Evolutionary conservation across 441 rosid species (phyloP).

Genomic region (Arabidopsis hybrid): DNA sequence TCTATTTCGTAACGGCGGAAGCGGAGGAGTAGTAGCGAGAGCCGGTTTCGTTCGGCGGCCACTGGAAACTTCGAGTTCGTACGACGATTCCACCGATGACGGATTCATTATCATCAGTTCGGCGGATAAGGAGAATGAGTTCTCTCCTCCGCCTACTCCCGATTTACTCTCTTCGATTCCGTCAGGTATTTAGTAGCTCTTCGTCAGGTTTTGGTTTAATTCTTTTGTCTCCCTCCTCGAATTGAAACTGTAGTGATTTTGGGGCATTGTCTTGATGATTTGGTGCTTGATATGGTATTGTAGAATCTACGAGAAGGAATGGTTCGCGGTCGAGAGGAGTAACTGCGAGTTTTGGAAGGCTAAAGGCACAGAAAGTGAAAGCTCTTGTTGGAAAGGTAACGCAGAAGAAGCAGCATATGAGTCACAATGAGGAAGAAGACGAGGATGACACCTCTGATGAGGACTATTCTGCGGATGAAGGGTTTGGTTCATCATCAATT

Average conservation of each 20-base stretch:
- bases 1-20: conserved; percentile 18
- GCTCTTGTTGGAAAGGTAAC: conserved; percentile 58
- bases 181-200: conserved; percentile 37
- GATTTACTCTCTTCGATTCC: conserved; percentile 48
- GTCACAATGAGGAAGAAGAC: conserved; percentile 37
- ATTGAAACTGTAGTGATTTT: neutral
- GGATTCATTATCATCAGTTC: conserved; percentile 55
- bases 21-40: conserved; percentile 37
- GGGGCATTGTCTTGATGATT: conserved; percentile 6
- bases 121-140: conserved; percentile 42
- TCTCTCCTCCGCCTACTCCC: conserved; percentile 46
- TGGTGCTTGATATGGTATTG: conserved; percentile 14
- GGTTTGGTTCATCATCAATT: conserved; percentile 43
- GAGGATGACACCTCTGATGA: conserved; percentile 24
- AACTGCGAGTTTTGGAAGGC: conserved; percentile 53
- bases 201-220: neutral
- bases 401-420: conserved; percentile 45
- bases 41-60: conserved; percentile 47
- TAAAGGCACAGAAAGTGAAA: conserved; percentile 69
- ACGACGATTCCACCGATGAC: conserved; percentile 55
- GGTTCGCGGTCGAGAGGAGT: conserved; percentile 44
- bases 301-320: conserved; percentile 40
- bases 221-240: neutral
- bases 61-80: conserved; percentile 51
- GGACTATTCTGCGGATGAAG: conserved; percentile 23